Conservation (phyloP, 805 yeast genomes). For the Pichia membranifaciens region DNA sequence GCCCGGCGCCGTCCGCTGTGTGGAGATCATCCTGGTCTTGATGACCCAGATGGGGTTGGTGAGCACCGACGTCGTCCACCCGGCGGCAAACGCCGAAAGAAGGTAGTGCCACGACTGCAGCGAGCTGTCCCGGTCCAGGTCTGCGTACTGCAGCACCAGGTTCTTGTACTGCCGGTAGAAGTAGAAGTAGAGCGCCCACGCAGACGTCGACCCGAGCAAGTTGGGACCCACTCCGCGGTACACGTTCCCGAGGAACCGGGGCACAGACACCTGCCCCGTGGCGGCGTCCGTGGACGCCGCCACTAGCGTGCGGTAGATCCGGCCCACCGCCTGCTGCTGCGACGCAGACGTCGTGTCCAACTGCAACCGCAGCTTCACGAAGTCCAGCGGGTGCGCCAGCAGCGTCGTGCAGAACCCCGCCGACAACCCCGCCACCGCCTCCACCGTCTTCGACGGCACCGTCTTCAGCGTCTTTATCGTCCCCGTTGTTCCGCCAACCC, state of each 20-base stretch:
- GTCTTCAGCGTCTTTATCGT: too few relatives aligned
- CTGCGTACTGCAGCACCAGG: slow-evolving; percentile 8
- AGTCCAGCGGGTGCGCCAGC: slow-evolving; percentile 83
- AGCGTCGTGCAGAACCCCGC: slow-evolving; percentile 82
- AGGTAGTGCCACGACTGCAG: slow-evolving; percentile 43
- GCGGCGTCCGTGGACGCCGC: slow-evolving; percentile 7
- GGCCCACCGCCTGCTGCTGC: slow-evolving; percentile 26
- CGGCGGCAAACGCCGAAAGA: slow-evolving; percentile 60
- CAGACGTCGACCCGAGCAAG: slow-evolving; percentile 72
- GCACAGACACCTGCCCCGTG: slow-evolving; percentile 8
- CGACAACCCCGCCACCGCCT: slow-evolving; percentile 49
- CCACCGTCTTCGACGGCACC: slow-evolving; percentile 28
- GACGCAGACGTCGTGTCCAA: slow-evolving; percentile 37
- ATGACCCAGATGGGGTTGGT: slow-evolving; percentile 97
- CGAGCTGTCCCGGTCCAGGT: slow-evolving; percentile 17
- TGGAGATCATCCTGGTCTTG: slow-evolving; percentile 80
- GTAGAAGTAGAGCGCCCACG: slow-evolving; percentile 87
- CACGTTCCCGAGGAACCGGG: slow-evolving; percentile 24
- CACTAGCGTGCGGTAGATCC: slow-evolving; percentile 19
- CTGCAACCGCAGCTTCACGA: slow-evolving; percentile 79
- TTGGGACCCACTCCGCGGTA: slow-evolving; percentile 82
- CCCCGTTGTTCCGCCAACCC: too few relatives aligned
- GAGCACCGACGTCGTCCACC: slow-evolving; percentile 62
- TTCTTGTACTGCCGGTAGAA: slow-evolving; percentile 61
- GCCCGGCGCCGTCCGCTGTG: slow-evolving; percentile 35